Evolutionary conservation across 108 stramenopile species (phyloP), one percentile per base, ranked within the genome.

Genomic region (Cyclotella atomus): DNA sequence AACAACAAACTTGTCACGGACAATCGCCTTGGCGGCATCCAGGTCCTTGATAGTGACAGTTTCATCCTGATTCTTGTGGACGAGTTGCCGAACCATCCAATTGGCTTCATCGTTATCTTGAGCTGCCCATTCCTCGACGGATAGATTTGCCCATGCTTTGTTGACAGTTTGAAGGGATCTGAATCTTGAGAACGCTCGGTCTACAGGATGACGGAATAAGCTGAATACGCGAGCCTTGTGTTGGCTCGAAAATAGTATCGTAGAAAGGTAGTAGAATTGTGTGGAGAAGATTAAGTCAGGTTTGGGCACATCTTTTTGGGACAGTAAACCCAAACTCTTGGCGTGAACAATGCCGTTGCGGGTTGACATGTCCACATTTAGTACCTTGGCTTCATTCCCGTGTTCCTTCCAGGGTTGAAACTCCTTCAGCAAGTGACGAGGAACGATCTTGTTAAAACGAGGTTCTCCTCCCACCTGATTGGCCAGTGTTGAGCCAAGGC

Each of bases 71-170:
- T 2, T 23, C 57, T 72, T 72, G 27, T 34, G 38, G 17, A 72
- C 62, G 3, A 72, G 27, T 35, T 54, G n/a, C 12, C 71, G 61
- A n/a, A 65, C 63, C 49, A 73, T 53, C 47, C 59, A 73, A 45
- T 73, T 64, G 1, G 59, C 29, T 52, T 73, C 72, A 3, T 28
- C 63, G 14, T 14, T 59, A 29, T 44, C n/a, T 34, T 62, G 36
- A n/a, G 1, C 7, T 16, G 52, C 63, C 45, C 28, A 73, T 6
- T 73, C 21, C 12, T 46, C 36, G 29, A 73, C 38, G 6, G 66
- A 50, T 34, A 68, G 29, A 25, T 47, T 32, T 49, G 34, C 53
- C 20, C 28, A 62, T 25, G 70, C 29, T 38, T 45, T 52, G 41
- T 43, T 62, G 47, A 25, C 19, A 7, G 59, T 49, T 19, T 60